A percentile compares a stretch with the other conserved stretches of the same genome.
Evolutionary conservation across 371 early-diverging fungal genomes (phyloP).

Genomic region (Dichotomocladium elegans): DNA sequence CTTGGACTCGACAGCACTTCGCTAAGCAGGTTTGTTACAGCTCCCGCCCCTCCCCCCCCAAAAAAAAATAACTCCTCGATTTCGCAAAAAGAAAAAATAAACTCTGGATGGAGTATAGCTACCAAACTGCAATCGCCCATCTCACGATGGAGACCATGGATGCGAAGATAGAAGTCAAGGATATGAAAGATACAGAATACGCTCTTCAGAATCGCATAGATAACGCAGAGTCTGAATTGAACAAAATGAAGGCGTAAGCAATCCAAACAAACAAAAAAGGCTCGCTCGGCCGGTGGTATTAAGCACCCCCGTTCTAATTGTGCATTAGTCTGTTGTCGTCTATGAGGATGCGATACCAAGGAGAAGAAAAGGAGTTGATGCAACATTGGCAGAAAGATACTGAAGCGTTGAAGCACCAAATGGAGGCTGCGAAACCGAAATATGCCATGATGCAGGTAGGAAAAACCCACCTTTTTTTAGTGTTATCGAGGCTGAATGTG

Average conservation of each 20-base stretch:
- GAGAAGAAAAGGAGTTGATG: not conserved
- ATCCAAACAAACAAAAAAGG: not conserved
- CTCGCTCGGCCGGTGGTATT: not conserved
- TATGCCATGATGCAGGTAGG: slow-evolving; percentile 10
- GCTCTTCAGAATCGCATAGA: slow-evolving; percentile 7
- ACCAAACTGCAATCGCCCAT: slow-evolving; percentile 12
- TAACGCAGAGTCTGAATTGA: slow-evolving; percentile 10
- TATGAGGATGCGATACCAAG: not conserved
- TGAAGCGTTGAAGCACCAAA: slow-evolving; percentile 3
- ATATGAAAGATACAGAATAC: slow-evolving; percentile 10
- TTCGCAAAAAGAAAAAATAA: too few relatives aligned
- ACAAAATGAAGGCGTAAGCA: slow-evolving; percentile 12
- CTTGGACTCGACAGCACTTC: slow-evolving; percentile 11
- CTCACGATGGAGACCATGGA: slow-evolving; percentile 14
- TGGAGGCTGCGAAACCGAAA: not conserved
- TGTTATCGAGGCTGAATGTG: not conserved
- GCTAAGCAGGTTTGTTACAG: slow-evolving; percentile 6
- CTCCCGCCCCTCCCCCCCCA: not conserved
- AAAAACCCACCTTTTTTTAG: too few relatives aligned
- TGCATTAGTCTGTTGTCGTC: slow-evolving; percentile 4
- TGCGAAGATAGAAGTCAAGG: slow-evolving; percentile 6
- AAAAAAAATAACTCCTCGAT: too few relatives aligned
- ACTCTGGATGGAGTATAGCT: too few relatives aligned
- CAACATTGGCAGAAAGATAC: slow-evolving; percentile 3
- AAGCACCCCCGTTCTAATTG: not conserved